Base-by-base conservation (phyloP, 257 asterid species). In the Salvia splendens region DNA sequence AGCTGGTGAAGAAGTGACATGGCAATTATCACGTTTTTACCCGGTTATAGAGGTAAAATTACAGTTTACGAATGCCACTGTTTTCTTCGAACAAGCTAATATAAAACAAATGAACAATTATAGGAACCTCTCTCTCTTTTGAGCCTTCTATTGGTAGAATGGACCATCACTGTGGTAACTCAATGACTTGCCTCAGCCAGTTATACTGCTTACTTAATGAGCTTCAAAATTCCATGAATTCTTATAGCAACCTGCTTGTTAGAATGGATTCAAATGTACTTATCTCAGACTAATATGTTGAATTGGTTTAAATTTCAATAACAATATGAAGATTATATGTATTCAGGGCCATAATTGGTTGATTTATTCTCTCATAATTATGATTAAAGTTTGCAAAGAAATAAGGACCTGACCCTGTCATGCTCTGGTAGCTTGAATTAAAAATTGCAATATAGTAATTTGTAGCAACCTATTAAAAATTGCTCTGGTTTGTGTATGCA, bases 1-100 rank as follows among this genome's bases (percentile, higher is more conserved):
- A 38, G 75, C 87, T 65, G 93, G 87, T 79, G 95, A 82, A 80
- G 95, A 83, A 80, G 82, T 77, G 56, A 58, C 73, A 1, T 94
- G 99, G 99, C 96, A 90, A 59, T 71, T 90, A 63, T 88, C 97
- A 63, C 99, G 99, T 60, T 94, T 94, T 80, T 94, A 86, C 85
- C 99, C 99, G 6, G 73, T 94, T 72, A 83, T 94, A 68, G 99
- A 94, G 96, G 99, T 94, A 77, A 55, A n/a, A 48, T 36, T 48
- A 47, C 49, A 12, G 30, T 47, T 46, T 69, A 8, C 51, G 68
- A 46, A 53, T 67, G 51, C 41, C 24, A 24, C 32, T 76, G 49
- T 30, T 48, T 11, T 64, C 62, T 20, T 14, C 48, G 42, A 61
- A 67, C 52, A 57, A 30, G 40, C 56, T 62, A 52, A 47, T 65